Conservation (phyloP, 148 eudicot genomes). For the Silene uniflora region DNA sequence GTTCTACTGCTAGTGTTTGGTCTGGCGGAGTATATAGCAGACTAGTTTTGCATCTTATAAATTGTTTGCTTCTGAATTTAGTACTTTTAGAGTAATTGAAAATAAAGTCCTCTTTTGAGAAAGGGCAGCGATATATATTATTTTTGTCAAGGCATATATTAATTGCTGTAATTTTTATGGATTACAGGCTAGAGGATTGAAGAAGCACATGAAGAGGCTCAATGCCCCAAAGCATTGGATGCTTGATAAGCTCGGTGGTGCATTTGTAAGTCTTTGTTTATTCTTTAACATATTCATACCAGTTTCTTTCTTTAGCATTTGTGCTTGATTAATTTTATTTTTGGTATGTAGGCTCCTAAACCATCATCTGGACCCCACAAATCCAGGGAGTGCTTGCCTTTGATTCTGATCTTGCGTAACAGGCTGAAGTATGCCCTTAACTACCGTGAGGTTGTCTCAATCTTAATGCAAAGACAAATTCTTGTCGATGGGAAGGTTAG, state of each 20-base stretch:
- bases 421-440: slow-evolving; percentile 50
- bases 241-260: no score
- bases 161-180: neutral
- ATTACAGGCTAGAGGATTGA: slow-evolving; percentile 50
- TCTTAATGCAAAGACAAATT: slow-evolving; percentile 52
- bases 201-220: slow-evolving; percentile 63
- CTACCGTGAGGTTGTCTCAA: slow-evolving; percentile 43
- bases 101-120: no score
- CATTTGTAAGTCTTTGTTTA: slow-evolving; percentile 3
- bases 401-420: slow-evolving; percentile 45
- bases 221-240: slow-evolving; percentile 61
- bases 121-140: no score
- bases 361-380: slow-evolving; percentile 64
- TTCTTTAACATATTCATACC: no score
- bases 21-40: no score
- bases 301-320: no score
- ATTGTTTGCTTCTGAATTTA: no score
- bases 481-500: slow-evolving; percentile 52
- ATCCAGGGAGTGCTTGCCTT: slow-evolving; percentile 53
- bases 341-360: slow-evolving; percentile 43
- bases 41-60: no score
- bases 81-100: no score
- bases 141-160: neutral
- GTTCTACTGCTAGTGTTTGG: no score
- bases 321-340: neutral